A percentile compares a stretch with the other conserved stretches of the same genome.
phyloP scores from a whole-genome alignment of 1,139 yeast species.

The Blastobotrys persicus region DNA sequence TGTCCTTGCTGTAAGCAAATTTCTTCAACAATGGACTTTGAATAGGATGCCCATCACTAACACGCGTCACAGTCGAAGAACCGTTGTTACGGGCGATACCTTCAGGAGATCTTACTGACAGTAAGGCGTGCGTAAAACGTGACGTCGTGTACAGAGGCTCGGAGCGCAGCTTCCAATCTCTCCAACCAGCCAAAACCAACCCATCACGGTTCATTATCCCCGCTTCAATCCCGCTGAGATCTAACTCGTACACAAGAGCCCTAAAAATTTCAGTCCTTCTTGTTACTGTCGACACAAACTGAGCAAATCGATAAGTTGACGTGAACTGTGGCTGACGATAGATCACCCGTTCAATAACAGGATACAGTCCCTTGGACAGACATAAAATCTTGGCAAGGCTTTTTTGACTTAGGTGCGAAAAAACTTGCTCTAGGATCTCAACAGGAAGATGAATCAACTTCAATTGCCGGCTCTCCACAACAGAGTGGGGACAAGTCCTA shows the following conservation, averaged over 20 bases:
- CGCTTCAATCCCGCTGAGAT: constrained; percentile 50
- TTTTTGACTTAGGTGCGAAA: constrained; percentile 17
- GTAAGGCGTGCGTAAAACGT: neutral
- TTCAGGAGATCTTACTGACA: constrained; percentile 6
- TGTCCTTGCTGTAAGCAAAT: constrained; percentile 27
- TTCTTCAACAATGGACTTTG: constrained; percentile 28
- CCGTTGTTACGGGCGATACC: neutral
- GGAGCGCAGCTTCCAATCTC: constrained; percentile 78
- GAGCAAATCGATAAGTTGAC: constrained; percentile 74
- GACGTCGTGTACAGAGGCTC: constrained; percentile 56
- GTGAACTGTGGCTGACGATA: constrained; percentile 56
- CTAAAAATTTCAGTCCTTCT: constrained; percentile 58
- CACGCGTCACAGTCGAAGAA: neutral
- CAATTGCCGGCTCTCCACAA: neutral
- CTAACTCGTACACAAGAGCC: constrained; percentile 50
- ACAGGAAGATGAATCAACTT: constrained; percentile 20
- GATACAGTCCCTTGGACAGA: constrained; percentile 17
- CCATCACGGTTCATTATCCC: constrained; percentile 28
- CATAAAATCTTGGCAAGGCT: constrained; percentile 19
- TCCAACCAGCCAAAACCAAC: constrained; percentile 60
- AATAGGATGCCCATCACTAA: constrained; percentile 25
- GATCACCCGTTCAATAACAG: constrained; percentile 30
- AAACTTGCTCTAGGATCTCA: constrained; percentile 22
- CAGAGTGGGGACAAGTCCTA: neutral
- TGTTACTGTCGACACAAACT: constrained; percentile 64